Conservation (phyloP, 108 stramenopile species). For the Cyclostephanos tholiformis region DNA sequence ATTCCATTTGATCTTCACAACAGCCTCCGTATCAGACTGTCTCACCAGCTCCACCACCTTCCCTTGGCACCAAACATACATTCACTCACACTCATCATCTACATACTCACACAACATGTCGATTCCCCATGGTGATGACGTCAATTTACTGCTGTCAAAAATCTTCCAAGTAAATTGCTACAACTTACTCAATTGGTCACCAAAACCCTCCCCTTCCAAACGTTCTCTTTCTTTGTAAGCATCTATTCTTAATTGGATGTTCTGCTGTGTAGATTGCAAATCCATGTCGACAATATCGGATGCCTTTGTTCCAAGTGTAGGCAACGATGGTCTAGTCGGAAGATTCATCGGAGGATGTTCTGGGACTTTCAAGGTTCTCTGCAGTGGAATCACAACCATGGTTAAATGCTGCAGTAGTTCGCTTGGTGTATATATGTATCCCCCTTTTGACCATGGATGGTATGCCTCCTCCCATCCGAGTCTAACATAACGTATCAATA, state of each 20-base stretch:
- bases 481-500: background rate
- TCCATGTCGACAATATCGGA: background rate
- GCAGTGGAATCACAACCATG: too few species aligned
- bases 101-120: constrained; percentile 10
- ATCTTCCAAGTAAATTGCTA: constrained; percentile 3
- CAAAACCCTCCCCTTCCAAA: background rate
- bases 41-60: constrained; percentile 10
- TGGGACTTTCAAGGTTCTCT: too few species aligned
- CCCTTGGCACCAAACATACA: constrained; percentile 12
- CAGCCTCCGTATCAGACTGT: background rate
- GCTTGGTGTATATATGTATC: background rate
- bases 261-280: background rate
- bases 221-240: background rate
- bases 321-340: too few species aligned
- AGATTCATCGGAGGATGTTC: too few species aligned
- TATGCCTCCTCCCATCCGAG: constrained; percentile 7
- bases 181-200: background rate
- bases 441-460: constrained; percentile 1
- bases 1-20: constrained; percentile 19
- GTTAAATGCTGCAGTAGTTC: too few species aligned
- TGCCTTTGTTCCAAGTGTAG: background rate
- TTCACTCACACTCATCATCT: background rate
- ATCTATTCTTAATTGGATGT: background rate
- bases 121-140: constrained; percentile 7
- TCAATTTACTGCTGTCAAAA: constrained; percentile 2